These are phyloP conservation scores for Polychaeton citri DNA, from an alignment of 2,329 filamentous ascomycete species.

Conservation along the genomic window DNA sequence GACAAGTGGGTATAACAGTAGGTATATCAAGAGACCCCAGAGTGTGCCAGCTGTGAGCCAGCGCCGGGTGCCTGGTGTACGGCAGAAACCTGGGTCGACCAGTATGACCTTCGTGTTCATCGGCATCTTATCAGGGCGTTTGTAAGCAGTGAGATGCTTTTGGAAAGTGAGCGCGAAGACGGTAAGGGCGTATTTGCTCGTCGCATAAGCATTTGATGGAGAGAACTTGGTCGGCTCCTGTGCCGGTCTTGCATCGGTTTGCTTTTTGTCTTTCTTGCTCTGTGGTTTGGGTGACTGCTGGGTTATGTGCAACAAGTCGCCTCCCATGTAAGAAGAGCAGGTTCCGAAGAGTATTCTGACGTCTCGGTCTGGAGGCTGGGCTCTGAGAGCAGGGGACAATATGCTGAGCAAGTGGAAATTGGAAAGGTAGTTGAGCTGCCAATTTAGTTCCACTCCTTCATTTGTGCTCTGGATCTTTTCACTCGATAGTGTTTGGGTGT, in stretches of 20 bases:
- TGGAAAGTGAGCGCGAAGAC: constrained; percentile 83
- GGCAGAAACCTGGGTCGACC: constrained; percentile 71
- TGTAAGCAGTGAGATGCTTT: constrained; percentile 75
- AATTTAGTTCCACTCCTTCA: constrained; percentile 77
- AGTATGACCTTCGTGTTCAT: constrained; percentile 74
- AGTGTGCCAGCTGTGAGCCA: constrained; percentile 80
- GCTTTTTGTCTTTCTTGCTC: constrained; percentile 41
- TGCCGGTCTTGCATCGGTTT: constrained; percentile 38
- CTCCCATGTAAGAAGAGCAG: constrained; percentile 77
- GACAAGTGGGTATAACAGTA: constrained; percentile 63
- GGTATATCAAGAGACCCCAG: constrained; percentile 63
- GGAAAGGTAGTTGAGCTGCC: constrained; percentile 89
- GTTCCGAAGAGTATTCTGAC: constrained; percentile 77
- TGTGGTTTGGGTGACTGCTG: constrained; percentile 13
- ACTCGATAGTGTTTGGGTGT: constrained; percentile 58
- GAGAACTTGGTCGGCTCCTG: constrained; percentile 24
- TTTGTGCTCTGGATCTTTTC: constrained; percentile 44
- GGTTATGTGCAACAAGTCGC: constrained; percentile 48
- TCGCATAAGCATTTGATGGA: constrained; percentile 33
- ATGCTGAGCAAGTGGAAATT: constrained; percentile 94
- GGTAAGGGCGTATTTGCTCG: constrained; percentile 60
- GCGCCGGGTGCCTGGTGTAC: constrained; percentile 75
- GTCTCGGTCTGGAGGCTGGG: constrained; percentile 86
- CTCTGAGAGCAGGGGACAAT: constrained; percentile 74
- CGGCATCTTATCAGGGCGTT: constrained; percentile 68